A percentile compares a stretch with the other conserved stretches of the same genome.
phyloP scores from a whole-genome alignment of 179 eudicot species.

The Spergularia azorica region DNA sequence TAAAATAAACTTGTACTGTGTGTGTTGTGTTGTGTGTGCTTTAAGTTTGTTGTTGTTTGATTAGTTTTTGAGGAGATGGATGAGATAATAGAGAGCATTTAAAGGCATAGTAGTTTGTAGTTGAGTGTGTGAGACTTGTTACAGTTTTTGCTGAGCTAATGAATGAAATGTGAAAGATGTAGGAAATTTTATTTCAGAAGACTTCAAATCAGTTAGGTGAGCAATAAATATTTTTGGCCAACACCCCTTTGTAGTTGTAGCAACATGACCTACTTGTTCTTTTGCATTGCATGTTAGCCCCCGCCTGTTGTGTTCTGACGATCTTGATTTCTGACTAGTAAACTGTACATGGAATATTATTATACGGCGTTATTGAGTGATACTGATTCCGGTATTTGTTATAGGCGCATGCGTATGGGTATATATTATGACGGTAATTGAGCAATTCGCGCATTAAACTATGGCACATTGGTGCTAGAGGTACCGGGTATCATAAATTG shows the following conservation, averaged over 20 bases:
- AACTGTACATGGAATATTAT: no score
- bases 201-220: constrained; percentile 30
- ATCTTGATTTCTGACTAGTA: no score
- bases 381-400: no score
- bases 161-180: neutral
- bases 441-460: no score
- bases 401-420: no score
- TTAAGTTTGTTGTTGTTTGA: neutral
- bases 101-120: constrained; percentile 17
- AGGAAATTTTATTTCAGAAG: neutral
- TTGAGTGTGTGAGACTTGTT: constrained; percentile 8
- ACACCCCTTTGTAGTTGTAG: constrained; percentile 10
- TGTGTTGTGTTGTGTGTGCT: neutral
- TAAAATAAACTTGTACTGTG: neutral
- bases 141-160: constrained; percentile 12
- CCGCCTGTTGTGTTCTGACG: neutral
- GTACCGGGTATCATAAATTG: no score
- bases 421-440: no score
- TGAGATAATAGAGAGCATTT: constrained; percentile 4
- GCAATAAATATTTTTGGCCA: constrained; percentile 38
- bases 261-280: constrained; percentile 23
- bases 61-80: neutral
- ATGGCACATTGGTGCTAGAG: no score
- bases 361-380: no score
- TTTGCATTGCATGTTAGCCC: constrained; percentile 11